phyloP scores from a whole-genome alignment of 306 rosid genomes.

The Hippophae gyantsensis region DNA sequence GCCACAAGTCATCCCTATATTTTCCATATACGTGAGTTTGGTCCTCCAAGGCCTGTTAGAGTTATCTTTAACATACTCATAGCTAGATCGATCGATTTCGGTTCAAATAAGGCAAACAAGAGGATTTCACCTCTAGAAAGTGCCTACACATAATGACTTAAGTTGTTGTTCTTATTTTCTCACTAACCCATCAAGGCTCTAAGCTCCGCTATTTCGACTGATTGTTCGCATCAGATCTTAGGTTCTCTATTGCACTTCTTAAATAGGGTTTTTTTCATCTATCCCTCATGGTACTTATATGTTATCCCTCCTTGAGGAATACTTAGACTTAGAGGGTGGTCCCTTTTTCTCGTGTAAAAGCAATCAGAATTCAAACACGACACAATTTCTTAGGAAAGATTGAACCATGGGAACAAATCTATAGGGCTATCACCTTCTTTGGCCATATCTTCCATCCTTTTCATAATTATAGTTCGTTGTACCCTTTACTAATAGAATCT shows the following conservation, averaged over 20 bases:
- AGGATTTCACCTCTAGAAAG: not conserved
- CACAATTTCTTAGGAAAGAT: not conserved
- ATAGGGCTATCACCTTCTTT: not conserved
- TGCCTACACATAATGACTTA: not conserved
- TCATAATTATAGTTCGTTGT: not conserved
- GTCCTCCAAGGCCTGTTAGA: not conserved
- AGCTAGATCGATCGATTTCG: no score
- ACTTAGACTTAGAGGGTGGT: conserved; percentile 13
- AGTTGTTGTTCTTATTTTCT: not conserved
- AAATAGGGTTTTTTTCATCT: conserved; percentile 14
- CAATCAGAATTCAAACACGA: not conserved
- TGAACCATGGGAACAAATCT: not conserved
- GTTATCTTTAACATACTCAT: no score
- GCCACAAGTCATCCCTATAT: conserved; percentile 2
- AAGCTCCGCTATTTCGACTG: not conserved
- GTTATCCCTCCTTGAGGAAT: conserved; percentile 10
- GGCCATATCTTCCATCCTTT: not conserved
- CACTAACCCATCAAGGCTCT: not conserved
- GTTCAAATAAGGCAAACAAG: no score
- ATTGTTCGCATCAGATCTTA: not conserved
- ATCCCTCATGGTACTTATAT: conserved; percentile 9
- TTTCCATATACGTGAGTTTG: conserved; percentile 4
- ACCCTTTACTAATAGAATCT: no score
- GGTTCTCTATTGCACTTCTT: conserved; percentile 1
- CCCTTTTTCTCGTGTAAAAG: conserved; percentile 2